A percentile compares a stretch with the other conserved stretches of the same genome.
Evolutionary conservation across 2,329 filamentous ascomycete genomes (phyloP).

Genomic region (Fusarium decemcellulare): DNA sequence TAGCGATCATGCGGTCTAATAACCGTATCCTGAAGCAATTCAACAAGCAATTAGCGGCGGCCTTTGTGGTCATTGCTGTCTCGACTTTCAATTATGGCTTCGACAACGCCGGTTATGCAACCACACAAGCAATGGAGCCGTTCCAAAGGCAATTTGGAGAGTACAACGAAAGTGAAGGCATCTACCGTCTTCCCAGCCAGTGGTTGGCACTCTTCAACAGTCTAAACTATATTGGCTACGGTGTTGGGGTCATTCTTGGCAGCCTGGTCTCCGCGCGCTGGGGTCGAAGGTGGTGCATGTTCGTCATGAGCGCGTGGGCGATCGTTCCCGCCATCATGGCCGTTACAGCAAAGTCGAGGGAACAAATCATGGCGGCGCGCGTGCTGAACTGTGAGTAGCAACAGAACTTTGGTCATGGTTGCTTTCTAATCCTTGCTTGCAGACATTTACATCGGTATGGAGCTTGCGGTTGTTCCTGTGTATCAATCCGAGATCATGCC

Average conservation of each 20-base stretch:
- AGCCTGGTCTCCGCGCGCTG: slow-evolving; percentile 33
- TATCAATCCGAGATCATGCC: slow-evolving; percentile 49
- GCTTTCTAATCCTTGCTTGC: neutral
- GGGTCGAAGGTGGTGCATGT: slow-evolving; percentile 43
- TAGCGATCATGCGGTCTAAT: slow-evolving; percentile 9
- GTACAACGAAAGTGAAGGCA: slow-evolving; percentile 31
- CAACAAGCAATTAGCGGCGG: neutral
- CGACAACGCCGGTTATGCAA: slow-evolving; percentile 52
- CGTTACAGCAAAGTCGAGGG: slow-evolving; percentile 10
- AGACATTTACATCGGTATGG: slow-evolving; percentile 22
- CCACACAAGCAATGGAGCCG: slow-evolving; percentile 51
- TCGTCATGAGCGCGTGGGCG: slow-evolving; percentile 52
- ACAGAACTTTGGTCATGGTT: neutral
- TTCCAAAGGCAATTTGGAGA: slow-evolving; percentile 50
- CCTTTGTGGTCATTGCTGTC: slow-evolving; percentile 46
- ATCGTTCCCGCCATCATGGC: slow-evolving; percentile 25
- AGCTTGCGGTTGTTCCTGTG: slow-evolving; percentile 45
- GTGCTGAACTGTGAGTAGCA: neutral
- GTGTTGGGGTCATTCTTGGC: slow-evolving; percentile 9
- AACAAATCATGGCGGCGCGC: slow-evolving; percentile 26
- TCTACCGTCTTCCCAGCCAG: neutral
- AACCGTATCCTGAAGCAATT: slow-evolving; percentile 28
- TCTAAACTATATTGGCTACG: neutral
- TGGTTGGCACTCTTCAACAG: slow-evolving; percentile 1
- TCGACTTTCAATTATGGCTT: slow-evolving; percentile 55